These are phyloP conservation scores for Neurospora sp. DNA, from an alignment of 495 filamentous ascomycete genomes.

Conservation along the genomic window DNA sequence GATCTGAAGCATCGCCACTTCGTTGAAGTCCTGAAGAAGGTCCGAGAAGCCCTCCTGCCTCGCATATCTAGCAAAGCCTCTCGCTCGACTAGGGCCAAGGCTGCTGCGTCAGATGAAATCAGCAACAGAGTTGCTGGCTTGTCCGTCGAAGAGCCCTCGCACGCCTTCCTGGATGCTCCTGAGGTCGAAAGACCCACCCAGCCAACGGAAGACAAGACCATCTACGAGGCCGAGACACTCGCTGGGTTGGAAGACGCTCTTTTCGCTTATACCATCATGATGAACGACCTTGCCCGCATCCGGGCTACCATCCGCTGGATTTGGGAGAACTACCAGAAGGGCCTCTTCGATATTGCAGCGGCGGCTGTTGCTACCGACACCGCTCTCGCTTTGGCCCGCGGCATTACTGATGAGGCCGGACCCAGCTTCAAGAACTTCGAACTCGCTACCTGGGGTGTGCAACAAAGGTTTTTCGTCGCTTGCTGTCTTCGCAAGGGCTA, in stretches of 20 bases:
- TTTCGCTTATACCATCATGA: slow-evolving; percentile 10
- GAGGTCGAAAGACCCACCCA: slow-evolving; percentile 11
- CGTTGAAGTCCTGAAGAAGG: slow-evolving; percentile 21
- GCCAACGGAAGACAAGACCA: not conserved
- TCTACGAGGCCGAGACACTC: slow-evolving; percentile 26
- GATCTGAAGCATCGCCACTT: slow-evolving; percentile 27
- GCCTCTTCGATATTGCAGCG: slow-evolving; percentile 24
- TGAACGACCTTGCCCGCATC: slow-evolving; percentile 16
- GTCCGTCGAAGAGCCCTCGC: slow-evolving; percentile 26
- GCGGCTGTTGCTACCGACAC: slow-evolving; percentile 32
- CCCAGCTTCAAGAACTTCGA: slow-evolving; percentile 15
- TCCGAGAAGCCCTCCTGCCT: slow-evolving; percentile 21
- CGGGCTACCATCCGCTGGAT: slow-evolving; percentile 8
- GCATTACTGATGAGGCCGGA: slow-evolving; percentile 25
- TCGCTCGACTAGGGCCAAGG: not conserved
- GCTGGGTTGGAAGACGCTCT: slow-evolving; percentile 17
- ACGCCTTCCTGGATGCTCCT: slow-evolving; percentile 24
- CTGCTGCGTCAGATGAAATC: not conserved
- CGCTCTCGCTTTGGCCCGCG: slow-evolving; percentile 28
- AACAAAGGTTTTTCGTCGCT: slow-evolving; percentile 14
- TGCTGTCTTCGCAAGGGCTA: slow-evolving; percentile 15
- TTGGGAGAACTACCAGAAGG: slow-evolving; percentile 19
- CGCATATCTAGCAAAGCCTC: slow-evolving; percentile 2
- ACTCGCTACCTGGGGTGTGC: slow-evolving; percentile 13
- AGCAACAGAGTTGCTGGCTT: slow-evolving; percentile 23